Evolutionary conservation across 2,329 filamentous ascomycete species (phyloP).

Genomic region (Fusarium robinianum): DNA sequence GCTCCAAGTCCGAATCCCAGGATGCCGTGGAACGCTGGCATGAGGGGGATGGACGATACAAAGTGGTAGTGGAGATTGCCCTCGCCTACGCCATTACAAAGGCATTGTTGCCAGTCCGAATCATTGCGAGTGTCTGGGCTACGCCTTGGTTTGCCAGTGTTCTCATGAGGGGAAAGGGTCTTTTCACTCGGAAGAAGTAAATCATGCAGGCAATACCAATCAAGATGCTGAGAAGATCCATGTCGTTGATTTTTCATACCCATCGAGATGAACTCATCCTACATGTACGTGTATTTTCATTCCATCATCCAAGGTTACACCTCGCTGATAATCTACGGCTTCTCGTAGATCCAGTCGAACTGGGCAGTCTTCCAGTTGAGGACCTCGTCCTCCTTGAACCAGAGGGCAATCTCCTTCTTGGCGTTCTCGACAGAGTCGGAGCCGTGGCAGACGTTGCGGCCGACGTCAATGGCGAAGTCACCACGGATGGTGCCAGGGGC

Average conservation of each 20-base stretch:
- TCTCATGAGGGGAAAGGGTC: constrained; percentile 50
- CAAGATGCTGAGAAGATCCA: constrained; percentile 27
- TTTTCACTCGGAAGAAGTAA: constrained; percentile 39
- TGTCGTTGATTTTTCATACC: constrained; percentile 33
- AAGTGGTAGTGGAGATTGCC: constrained; percentile 71
- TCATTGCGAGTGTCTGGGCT: constrained; percentile 80
- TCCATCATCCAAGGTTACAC: constrained; percentile 29
- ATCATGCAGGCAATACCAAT: constrained; percentile 10
- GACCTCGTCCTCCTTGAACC: constrained; percentile 92
- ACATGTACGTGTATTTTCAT: constrained; percentile 32
- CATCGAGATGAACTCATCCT: constrained; percentile 30
- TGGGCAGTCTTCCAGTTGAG: constrained; percentile 82
- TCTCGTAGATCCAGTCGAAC: constrained; percentile 98
- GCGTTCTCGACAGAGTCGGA: constrained; percentile 98
- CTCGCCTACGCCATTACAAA: constrained; percentile 93
- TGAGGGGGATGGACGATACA: constrained; percentile 53
- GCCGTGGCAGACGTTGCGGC: constrained; percentile 99
- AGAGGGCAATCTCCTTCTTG: constrained; percentile 99
- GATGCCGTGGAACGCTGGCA: constrained; percentile 45
- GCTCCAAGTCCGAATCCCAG: constrained; percentile 25
- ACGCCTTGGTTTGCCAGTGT: constrained; percentile 89
- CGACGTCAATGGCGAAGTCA: constrained; percentile 78
- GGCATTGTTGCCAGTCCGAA: constrained; percentile 74
- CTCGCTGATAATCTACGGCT: constrained; percentile 54
- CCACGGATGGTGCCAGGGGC: constrained; percentile 98